Evolutionary conservation across 2,329 filamentous ascomycete genomes (phyloP).

Genomic region (Fusarium circinatum): DNA sequence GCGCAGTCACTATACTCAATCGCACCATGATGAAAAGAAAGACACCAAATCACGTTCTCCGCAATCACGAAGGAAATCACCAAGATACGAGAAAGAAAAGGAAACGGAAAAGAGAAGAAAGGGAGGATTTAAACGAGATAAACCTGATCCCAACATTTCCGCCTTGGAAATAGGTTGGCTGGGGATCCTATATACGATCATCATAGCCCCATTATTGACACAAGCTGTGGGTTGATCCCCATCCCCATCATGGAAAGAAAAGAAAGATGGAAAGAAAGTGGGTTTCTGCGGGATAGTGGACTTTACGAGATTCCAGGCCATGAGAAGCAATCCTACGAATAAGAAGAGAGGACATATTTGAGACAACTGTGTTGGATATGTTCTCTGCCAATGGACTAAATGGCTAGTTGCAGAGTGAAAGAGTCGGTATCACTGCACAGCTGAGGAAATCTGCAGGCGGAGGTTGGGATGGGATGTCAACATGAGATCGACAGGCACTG

Average conservation of each 20-base stretch:
- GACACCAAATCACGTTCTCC: background rate
- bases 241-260: constrained; percentile 12
- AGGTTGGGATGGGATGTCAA: background rate
- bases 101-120: background rate
- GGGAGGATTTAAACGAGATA: constrained; percentile 4
- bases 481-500: constrained; percentile 26
- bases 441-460: background rate
- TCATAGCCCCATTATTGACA: constrained; percentile 6
- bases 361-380: background rate
- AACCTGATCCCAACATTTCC: background rate
- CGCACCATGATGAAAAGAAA: constrained; percentile 49
- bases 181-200: constrained; percentile 31
- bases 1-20: constrained; percentile 46
- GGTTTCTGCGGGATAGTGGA: constrained; percentile 24
- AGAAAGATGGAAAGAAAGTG: constrained; percentile 5
- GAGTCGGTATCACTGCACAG: background rate
- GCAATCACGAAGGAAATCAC: constrained; percentile 15
- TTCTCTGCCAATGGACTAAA: background rate
- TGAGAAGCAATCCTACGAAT: background rate
- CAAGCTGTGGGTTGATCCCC: constrained; percentile 11
- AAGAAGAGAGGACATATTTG: background rate
- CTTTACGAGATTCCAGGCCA: constrained; percentile 10
- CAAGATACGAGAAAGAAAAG: constrained; percentile 3
- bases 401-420: background rate
- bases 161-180: constrained; percentile 1